phyloP scores from a whole-genome alignment of 805 yeast genomes.

The Hanseniaspora hatyaiensis region DNA sequence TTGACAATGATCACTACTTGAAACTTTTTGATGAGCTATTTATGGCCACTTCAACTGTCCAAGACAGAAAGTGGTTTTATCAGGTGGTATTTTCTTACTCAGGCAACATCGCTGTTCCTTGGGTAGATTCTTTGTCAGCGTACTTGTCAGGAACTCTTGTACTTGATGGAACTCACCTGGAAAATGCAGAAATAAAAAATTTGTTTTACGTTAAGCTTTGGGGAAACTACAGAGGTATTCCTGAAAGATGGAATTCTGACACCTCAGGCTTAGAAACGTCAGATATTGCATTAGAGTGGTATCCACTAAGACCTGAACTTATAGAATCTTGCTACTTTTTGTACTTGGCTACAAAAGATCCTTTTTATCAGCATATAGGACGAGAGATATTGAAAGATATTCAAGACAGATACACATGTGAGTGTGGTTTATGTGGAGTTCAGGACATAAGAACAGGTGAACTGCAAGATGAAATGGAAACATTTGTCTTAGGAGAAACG shows the following conservation, averaged over 20 bases:
- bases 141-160: constrained; percentile 83
- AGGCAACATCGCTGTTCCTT: constrained; percentile 32
- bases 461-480: constrained; percentile 75
- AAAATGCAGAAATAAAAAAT: constrained; percentile 53
- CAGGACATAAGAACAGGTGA: constrained; percentile 54
- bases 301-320: constrained; percentile 85
- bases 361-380: constrained; percentile 69
- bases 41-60: constrained; percentile 44
- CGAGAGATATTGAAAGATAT: constrained; percentile 48
- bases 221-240: constrained; percentile 69
- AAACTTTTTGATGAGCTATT: constrained; percentile 53
- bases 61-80: constrained; percentile 42
- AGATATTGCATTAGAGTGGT: constrained; percentile 64
- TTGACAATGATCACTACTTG: constrained; percentile 44
- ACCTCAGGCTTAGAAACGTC: constrained; percentile 19
- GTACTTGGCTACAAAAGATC: constrained; percentile 76
- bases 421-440: constrained; percentile 74
- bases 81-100: constrained; percentile 51
- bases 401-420: constrained; percentile 39
- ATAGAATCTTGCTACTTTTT: constrained; percentile 78
- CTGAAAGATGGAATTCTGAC: constrained; percentile 75
- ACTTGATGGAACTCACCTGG: constrained; percentile 52
- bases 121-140: constrained; percentile 83
- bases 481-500: constrained; percentile 80
- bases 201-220: constrained; percentile 59